Evolutionary conservation across 352 stramenopile species (phyloP).

Genomic region (Globisporangium camurandrum): DNA sequence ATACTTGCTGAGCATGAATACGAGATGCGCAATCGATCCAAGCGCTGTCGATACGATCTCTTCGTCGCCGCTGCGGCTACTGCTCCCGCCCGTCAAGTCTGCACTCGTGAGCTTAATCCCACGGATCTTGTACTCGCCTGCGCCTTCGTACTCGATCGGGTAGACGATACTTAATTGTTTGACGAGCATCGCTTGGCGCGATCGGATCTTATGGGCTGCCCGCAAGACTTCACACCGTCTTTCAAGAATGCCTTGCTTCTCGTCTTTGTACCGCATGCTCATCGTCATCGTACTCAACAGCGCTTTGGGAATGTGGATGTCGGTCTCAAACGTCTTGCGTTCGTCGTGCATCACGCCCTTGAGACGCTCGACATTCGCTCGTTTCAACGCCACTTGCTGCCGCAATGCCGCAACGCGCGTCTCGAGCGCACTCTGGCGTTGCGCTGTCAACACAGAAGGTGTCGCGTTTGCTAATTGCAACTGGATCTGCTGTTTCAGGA

Average conservation of each 20-base stretch:
- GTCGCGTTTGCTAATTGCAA: conserved; percentile 32
- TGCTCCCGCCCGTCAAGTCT: conserved; percentile 46
- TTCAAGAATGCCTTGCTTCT: conserved; percentile 71
- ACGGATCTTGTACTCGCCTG: conserved; percentile 75
- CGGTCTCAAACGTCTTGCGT: conserved; percentile 65
- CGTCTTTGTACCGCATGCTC: conserved; percentile 77
- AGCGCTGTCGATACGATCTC: conserved; percentile 79
- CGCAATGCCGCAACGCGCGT: conserved; percentile 41
- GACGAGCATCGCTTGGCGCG: conserved; percentile 69
- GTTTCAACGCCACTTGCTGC: conserved; percentile 47
- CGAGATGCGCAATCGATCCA: conserved; percentile 80
- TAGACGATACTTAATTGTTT: conserved; percentile 72
- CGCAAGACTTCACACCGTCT: conserved; percentile 68
- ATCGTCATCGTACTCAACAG: conserved; percentile 74
- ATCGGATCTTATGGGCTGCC: conserved; percentile 76
- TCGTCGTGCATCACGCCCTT: conserved; percentile 66
- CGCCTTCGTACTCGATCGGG: conserved; percentile 76
- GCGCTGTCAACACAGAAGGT: conserved; percentile 33
- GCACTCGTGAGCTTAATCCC: conserved; percentile 70
- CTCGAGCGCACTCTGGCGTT: conserved; percentile 35
- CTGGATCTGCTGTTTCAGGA: conserved; percentile 46
- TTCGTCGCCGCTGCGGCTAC: conserved; percentile 63
- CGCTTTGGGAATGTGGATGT: conserved; percentile 76
- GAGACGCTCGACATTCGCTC: conserved; percentile 42
- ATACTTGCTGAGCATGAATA: conserved; percentile 88